phyloP scores from a whole-genome alignment of 371 early-diverging fungal genomes.

The Syncephalastrum monosporum region DNA sequence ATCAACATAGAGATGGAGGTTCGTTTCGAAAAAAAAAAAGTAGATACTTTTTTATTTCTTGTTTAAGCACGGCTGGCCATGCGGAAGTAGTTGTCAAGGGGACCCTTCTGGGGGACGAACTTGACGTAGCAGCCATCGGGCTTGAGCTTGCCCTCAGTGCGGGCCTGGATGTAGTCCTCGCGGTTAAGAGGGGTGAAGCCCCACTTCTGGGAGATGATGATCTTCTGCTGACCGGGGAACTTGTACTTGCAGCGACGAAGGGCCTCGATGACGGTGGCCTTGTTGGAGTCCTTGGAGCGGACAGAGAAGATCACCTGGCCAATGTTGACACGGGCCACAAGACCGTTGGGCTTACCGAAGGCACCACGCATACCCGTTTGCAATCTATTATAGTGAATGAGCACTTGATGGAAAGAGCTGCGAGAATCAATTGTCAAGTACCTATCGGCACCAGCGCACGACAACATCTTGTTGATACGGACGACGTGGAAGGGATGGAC shows the following conservation, averaged over 20 bases:
- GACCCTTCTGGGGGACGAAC: conserved; percentile 91
- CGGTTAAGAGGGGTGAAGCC: conserved; percentile 99
- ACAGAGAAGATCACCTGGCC: conserved; percentile 98
- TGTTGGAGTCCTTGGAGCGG: conserved; percentile 97
- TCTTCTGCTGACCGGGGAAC: conserved; percentile 99
- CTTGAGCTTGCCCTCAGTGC: conserved; percentile 80
- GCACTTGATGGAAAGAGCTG: no score
- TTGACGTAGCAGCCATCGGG: conserved; percentile 98
- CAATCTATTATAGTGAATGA: conserved; percentile 56
- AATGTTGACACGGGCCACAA: conserved; percentile 99
- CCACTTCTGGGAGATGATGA: conserved; percentile 99
- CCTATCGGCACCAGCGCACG: conserved; percentile 99
- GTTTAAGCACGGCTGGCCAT: conserved; percentile 32
- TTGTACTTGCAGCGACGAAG: conserved; percentile 98
- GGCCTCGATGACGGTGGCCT: conserved; percentile 96
- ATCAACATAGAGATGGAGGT: no score
- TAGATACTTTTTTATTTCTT: conserved; percentile 1
- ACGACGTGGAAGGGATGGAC: conserved; percentile 99
- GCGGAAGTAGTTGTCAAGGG: conserved; percentile 65
- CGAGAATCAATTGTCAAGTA: not conserved
- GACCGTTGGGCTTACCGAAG: conserved; percentile 99
- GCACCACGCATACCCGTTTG: conserved; percentile 99
- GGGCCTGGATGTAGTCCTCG: conserved; percentile 87
- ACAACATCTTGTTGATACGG: conserved; percentile 99
- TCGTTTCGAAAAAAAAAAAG: conserved; percentile 2